These are phyloP conservation scores for Epichloe aotearoae DNA, from an alignment of 2,329 filamentous ascomycete genomes.

Conservation along the genomic window DNA sequence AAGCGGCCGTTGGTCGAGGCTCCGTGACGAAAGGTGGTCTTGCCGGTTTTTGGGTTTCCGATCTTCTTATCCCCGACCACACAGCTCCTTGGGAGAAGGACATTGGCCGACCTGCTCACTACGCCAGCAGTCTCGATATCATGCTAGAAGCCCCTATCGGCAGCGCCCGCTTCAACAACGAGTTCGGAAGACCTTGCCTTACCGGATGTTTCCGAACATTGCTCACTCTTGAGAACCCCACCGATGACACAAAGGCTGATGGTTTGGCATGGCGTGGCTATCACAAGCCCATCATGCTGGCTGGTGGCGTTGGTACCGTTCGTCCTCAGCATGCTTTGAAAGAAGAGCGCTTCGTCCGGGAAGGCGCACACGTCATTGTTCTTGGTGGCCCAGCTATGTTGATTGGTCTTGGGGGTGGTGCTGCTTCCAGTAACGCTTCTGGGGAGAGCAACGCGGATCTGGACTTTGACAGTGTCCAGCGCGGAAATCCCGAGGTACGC, in stretches of 20 bases:
- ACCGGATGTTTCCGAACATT: constrained; percentile 87
- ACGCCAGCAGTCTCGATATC: constrained; percentile 88
- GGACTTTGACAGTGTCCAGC: constrained; percentile 93
- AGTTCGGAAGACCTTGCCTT: constrained; percentile 84
- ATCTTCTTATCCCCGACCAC: constrained; percentile 76
- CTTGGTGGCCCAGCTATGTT: constrained; percentile 95
- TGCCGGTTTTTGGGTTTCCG: constrained; percentile 87
- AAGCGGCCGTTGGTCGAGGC: constrained; percentile 84
- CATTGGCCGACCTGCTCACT: constrained; percentile 79
- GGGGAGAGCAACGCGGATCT: constrained; percentile 82
- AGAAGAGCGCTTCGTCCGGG: constrained; percentile 60
- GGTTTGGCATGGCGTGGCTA: constrained; percentile 60
- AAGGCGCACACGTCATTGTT: constrained; percentile 84
- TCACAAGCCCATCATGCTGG: constrained; percentile 98
- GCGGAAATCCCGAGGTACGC: constrained; percentile 70
- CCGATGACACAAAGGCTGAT: constrained; percentile 22
- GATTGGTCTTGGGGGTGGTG: constrained; percentile 93
- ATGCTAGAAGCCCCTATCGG: constrained; percentile 97
- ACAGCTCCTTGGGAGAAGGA: constrained; percentile 82
- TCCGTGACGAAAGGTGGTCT: constrained; percentile 89
- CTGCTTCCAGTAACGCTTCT: constrained; percentile 81
- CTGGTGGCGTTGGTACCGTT: constrained; percentile 86
- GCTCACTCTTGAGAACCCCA: constrained; percentile 34
- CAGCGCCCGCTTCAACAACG: constrained; percentile 92
- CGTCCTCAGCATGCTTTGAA: constrained; percentile 86